A percentile compares a stretch with the other conserved stretches of the same genome.
Evolutionary conservation across 2,329 filamentous ascomycete species (phyloP).

Genomic region (Drechslerella dactyloides): DNA sequence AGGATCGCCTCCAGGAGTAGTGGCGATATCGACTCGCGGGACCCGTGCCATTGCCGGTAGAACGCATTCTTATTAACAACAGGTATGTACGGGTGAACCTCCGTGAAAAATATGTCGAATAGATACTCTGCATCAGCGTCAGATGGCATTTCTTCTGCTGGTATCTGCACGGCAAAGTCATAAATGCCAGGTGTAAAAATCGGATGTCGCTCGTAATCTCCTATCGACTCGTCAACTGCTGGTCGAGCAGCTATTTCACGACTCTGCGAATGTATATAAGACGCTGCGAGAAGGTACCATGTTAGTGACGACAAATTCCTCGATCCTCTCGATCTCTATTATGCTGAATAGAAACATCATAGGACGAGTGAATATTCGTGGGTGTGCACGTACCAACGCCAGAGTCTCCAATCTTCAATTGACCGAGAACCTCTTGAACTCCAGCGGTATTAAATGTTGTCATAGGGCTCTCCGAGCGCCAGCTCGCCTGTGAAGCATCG

Average conservation of each 20-base stretch:
- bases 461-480: conserved; percentile 42
- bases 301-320: conserved; percentile 2
- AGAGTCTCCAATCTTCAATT: conserved; percentile 83
- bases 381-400: conserved; percentile 73
- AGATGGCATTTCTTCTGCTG: conserved; percentile 88
- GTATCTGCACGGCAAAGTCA: conserved; percentile 65
- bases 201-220: conserved; percentile 74
- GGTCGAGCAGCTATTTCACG: conserved; percentile 65
- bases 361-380: conserved; percentile 21
- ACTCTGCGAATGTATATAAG: conserved; percentile 74
- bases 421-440: conserved; percentile 80
- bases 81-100: conserved; percentile 91
- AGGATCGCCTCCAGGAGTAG: conserved; percentile 89
- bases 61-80: conserved; percentile 82
- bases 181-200: conserved; percentile 66
- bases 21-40: conserved; percentile 83
- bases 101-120: conserved; percentile 86
- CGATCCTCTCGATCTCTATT: too few species aligned
- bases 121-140: conserved; percentile 82
- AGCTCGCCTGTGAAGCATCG: conserved; percentile 29
- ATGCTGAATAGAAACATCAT: too few species aligned
- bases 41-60: conserved; percentile 86
- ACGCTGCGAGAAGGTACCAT: conserved; percentile 23
- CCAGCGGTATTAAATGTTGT: conserved; percentile 64
- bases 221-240: conserved; percentile 59